phyloP scores from a whole-genome alignment of 306 rosid species.

The Quercus suber region DNA sequence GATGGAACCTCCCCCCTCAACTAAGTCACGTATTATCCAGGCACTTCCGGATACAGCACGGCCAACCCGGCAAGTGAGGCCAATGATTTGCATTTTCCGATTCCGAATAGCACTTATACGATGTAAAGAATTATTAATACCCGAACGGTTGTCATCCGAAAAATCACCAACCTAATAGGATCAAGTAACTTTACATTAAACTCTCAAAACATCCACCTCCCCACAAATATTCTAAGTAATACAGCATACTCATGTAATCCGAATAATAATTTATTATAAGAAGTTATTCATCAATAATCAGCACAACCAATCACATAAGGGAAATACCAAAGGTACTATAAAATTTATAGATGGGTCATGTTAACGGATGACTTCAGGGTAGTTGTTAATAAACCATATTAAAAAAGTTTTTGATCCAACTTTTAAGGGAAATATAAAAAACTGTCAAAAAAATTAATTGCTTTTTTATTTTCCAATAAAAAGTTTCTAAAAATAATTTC shows the following conservation, averaged over 20 bases:
- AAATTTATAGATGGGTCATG: too few relatives aligned
- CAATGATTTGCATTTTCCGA: constrained; percentile 87
- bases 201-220: not conserved
- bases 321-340: not conserved
- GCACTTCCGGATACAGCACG: constrained; percentile 93
- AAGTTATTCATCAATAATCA: constrained; percentile 3
- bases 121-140: constrained; percentile 87
- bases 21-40: constrained; percentile 74
- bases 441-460: too few relatives aligned
- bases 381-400: too few relatives aligned
- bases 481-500: too few relatives aligned
- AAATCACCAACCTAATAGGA: constrained; percentile 80
- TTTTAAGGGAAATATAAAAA: too few relatives aligned
- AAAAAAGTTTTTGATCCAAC: too few relatives aligned
- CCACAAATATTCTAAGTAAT: not conserved
- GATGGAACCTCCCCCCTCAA: constrained; percentile 78
- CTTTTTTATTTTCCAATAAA: too few relatives aligned
- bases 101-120: constrained; percentile 94
- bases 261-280: not conserved
- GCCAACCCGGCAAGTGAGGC: constrained; percentile 98
- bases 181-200: constrained; percentile 3
- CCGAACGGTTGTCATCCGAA: constrained; percentile 98
- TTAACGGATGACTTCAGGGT: too few relatives aligned
- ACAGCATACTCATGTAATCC: not conserved
- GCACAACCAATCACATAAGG: constrained; percentile 9